Base-by-base conservation (phyloP, 306 rosid species). In the Rosa persica region DNA sequence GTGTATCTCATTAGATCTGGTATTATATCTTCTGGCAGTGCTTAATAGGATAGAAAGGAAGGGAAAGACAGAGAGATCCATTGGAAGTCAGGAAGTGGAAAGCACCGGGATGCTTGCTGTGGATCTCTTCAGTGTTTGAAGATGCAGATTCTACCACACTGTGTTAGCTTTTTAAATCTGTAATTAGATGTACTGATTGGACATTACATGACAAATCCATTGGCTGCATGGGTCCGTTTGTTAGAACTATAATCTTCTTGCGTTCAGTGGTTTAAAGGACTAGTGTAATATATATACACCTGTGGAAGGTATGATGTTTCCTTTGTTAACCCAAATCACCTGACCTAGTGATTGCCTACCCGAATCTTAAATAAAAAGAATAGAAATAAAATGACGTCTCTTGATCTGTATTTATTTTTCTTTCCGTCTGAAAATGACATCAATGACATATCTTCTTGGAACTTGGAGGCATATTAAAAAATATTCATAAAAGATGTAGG, bases 131-230 rank as follows among this genome's bases (percentile, higher is more conserved):
- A 27, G 12, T 46, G 60, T 38, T 61, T 75, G 6, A 68, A 71
- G 76, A 78, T 85, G 89, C 88, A 66, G 80, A 72, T 77, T n/a
- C n/a, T n/a, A n/a, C n/a, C n/a, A n/a, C n/a, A 57, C 62, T 3
- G 62, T 8, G 66, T 0, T 76, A 49, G 42, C 79, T 82, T 69
- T 61, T 78, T 79, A 81, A 81, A 73, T 80, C 76, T 80, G 73
- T 82, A 76, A 44, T 84, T 80, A 79, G 84, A 85, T 83, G 78
- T 81, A 81, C 78, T 80, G 71, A 82, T 47, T 79, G 65, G 82
- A 71, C 72, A 52, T 84, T 80, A 79, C 80, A 78, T 76, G 84
- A 81, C 77, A 82, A 13, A 55, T 73, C 79, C 81, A 8, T 60
- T 8, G 55, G 67, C 20, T 58, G 42, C 40, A 70, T 25, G 60